Base-by-base conservation (phyloP, 192 early-diverging fungal species). In the Backusella sp. region DNA sequence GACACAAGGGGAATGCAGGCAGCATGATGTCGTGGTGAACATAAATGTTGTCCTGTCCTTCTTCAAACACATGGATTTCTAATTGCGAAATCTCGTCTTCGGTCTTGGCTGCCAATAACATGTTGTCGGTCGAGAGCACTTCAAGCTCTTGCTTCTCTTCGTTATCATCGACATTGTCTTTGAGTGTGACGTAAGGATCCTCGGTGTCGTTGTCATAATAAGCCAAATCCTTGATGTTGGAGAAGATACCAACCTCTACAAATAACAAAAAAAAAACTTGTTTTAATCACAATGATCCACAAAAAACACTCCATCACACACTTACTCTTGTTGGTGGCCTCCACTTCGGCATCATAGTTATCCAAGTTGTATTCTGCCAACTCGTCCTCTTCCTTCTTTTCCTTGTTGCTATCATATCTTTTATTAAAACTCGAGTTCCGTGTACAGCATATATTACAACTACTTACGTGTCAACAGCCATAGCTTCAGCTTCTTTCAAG, bases 11-110 rank as follows among this genome's bases (percentile, higher is more conserved):
- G 80, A 99, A 98, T 37, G 94, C 88, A 41, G 98, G 96, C 19
- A 99, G 84, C 96, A 99, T 94, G 71, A 99, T 94, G 72, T 99
- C 98, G 84, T 99, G 96, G 81, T 99, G 97, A 21, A 98, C 95
- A 83, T 97, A 99, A 68, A 99, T 81, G 81, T 98, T 96, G n/a
- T 90, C 90, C 46, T 89, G 77, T 19, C 85, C 85, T 49, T 84
- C 83, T 84, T 97, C 97, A 77, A 94, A 98, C 5, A 99, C 82
- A 65, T 96, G 96, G 11, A 99, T 84, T 85, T 99, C 98, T 65
- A 99, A 81, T 84, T 97, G 95, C 68, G 95, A 96, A 36, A 99
- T 90, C 26, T 98, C 96, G 82, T 99, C 97, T 80, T 98, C 97
- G 15, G 98, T 99, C 84, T 94, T 96, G 68, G 95, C 95, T 6